Evolutionary conservation across 2,329 filamentous ascomycete genomes (phyloP).

Genomic region (Canariomyces notabilis): DNA sequence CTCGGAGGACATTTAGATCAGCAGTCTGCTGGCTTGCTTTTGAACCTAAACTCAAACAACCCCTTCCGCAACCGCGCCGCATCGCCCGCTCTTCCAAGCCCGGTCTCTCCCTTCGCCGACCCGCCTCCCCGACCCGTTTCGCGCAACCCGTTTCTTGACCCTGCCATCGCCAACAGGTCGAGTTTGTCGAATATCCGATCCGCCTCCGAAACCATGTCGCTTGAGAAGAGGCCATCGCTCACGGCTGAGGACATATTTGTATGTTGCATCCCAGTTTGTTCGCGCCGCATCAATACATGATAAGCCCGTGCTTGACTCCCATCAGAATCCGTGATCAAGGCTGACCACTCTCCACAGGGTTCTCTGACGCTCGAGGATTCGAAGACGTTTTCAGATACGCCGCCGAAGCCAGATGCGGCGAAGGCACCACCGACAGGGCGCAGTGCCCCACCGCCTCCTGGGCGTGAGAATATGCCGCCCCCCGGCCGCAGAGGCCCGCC

Average conservation of each 20-base stretch:
- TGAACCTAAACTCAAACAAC: slow-evolving; percentile 76
- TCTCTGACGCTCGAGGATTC: slow-evolving; percentile 63
- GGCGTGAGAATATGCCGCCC: slow-evolving; percentile 46
- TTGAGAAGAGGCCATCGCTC: slow-evolving; percentile 44
- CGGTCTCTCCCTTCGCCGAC: slow-evolving; percentile 57
- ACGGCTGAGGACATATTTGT: slow-evolving; percentile 72
- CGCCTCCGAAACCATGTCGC: slow-evolving; percentile 46
- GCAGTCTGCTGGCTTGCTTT: slow-evolving; percentile 51
- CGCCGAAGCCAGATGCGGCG: slow-evolving; percentile 24
- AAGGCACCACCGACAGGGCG: slow-evolving; percentile 36
- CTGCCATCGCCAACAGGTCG: slow-evolving; percentile 32
- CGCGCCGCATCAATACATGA: slow-evolving; percentile 1
- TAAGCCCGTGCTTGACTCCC: no score
- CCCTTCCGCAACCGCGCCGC: slow-evolving; percentile 70
- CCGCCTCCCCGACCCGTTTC: slow-evolving; percentile 57
- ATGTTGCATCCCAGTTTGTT: slow-evolving; percentile 40
- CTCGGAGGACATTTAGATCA: slow-evolving; percentile 36
- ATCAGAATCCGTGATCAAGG: slow-evolving; percentile 13
- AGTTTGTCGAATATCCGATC: slow-evolving; percentile 32
- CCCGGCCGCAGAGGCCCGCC: slow-evolving; percentile 40
- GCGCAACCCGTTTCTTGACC: slow-evolving; percentile 71
- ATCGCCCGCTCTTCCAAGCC: slow-evolving; percentile 45
- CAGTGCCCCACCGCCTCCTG: slow-evolving; percentile 36
- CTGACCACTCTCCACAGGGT: slow-evolving; percentile 61
- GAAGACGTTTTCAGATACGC: slow-evolving; percentile 29